phyloP scores from a whole-genome alignment of 805 yeast genomes.

The Saccharomyces jurei region DNA sequence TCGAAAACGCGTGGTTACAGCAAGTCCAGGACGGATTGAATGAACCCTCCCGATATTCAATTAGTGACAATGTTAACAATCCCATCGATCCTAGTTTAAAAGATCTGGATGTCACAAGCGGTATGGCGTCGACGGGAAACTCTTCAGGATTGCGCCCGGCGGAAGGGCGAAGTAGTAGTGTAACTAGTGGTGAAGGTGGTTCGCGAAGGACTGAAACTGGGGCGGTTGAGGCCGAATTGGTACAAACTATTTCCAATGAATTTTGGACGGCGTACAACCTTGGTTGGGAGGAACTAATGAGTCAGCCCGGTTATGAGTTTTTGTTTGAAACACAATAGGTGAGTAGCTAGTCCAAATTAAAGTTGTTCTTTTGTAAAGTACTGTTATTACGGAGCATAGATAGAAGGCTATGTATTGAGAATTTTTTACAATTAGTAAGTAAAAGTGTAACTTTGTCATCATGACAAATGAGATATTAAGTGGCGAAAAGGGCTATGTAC shows the following conservation, averaged over 20 bases:
- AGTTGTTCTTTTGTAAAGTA: neutral
- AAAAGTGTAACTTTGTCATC: too few species aligned
- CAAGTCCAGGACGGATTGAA: constrained; percentile 1
- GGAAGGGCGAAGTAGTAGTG: neutral
- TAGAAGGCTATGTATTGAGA: too few species aligned
- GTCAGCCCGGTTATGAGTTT: constrained; percentile 1
- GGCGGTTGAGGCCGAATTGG: constrained; percentile 3
- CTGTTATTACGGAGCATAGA: neutral
- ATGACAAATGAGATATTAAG: too few species aligned
- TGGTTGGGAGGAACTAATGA: constrained; percentile 16
- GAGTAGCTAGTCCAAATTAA: neutral
- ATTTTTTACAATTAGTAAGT: too few species aligned
- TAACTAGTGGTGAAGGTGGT: too few species aligned
- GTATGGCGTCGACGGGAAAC: neutral
- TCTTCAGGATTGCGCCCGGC: neutral
- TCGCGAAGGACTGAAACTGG: neutral
- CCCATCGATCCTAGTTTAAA: neutral
- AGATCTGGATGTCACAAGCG: neutral
- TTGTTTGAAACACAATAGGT: neutral
- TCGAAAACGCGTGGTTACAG: constrained; percentile 12
- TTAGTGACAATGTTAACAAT: neutral
- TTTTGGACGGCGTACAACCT: constrained; percentile 20
- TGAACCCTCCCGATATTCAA: neutral
- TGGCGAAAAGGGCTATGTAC: too few species aligned
- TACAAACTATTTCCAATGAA: constrained; percentile 15